Evolutionary conservation across 1,139 yeast species (phyloP).

Genomic region (Diutina rugosa): DNA sequence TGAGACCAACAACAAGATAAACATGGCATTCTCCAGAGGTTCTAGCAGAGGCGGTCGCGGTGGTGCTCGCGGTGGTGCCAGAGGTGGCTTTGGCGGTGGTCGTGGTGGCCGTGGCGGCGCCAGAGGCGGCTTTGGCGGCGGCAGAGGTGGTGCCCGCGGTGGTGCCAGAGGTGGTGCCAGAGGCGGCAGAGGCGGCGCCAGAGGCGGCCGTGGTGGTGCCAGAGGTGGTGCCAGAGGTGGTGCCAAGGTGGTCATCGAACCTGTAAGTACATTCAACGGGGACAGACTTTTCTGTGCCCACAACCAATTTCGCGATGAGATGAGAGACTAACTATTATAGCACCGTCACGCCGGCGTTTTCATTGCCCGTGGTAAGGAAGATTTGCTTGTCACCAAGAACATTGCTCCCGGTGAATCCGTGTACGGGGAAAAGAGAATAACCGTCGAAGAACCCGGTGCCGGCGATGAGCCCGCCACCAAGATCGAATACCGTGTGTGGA

Average conservation of each 20-base stretch:
- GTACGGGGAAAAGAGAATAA: constrained; percentile 93
- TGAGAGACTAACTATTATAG: not conserved
- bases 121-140: constrained; percentile 23
- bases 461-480: constrained; percentile 80
- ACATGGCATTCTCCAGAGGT: constrained; percentile 17
- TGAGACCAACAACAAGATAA: constrained; percentile 3
- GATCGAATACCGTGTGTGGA: constrained; percentile 99
- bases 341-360: constrained; percentile 97
- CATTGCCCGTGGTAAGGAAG: constrained; percentile 99
- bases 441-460: constrained; percentile 76
- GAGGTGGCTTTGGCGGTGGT: constrained; percentile 12
- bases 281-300: not conserved
- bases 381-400: constrained; percentile 92
- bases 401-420: constrained; percentile 97
- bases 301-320: not conserved
- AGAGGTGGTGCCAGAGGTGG: constrained; percentile 63
- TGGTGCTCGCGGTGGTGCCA: constrained; percentile 4
- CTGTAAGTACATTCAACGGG: constrained; percentile 15
- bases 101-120: constrained; percentile 12
- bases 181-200: constrained; percentile 18
- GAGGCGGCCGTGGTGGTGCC: constrained; percentile 45
- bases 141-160: constrained; percentile 11
- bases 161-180: constrained; percentile 29
- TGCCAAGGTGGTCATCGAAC: constrained; percentile 92
- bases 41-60: constrained; percentile 15